Evolutionary conservation across 768 basidiomycete genomes (phyloP), one percentile per base, ranked within the genome.

Genomic region (Suillus spraguei): DNA sequence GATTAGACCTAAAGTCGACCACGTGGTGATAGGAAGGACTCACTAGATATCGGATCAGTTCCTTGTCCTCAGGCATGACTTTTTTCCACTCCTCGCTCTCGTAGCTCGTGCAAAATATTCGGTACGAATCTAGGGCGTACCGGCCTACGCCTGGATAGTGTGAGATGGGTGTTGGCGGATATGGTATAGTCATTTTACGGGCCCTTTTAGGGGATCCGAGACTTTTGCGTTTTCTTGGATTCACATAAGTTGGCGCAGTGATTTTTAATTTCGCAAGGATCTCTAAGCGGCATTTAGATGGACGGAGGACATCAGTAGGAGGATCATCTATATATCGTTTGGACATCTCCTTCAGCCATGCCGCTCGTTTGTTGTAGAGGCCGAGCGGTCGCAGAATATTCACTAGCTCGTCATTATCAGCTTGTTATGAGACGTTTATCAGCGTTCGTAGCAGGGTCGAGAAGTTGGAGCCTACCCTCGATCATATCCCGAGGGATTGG

Each of bases 71-170:
- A 0, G 91, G 89, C 68, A 80, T 76, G 16, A 91, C 89, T 0
- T 67, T 61, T 68, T 85, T 84, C 91, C 90, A 92, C 61, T 85
- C 85, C 5, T 70, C 64, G 73, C 75, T 28, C 4, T 65, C 24
- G 9, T 36, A 22, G 33, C 62, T 67, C 7, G 42, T 63, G 64
- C 84, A 90, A 72, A 90, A 92, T 22, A 92, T 90, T 46, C 89
- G 82, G 68, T 90, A 90, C 5, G 88, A 91, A 70, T 92, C 91
- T 1, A 90, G 79, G 1, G 91, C 91, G 64, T 92, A 93, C 4
- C 79, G 76, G 0, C 91, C 90, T 1, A 86, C 79, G 0, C 90
- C 90, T 0, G 88, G 86, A 33, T 87, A 80, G 67, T 87, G 82
- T 46, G 85, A 84, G 60, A 87, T 75, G 13, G 82, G 76, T 11